A percentile compares a stretch with the other conserved stretches of the same genome.
Evolutionary conservation across 768 basidiomycete species (phyloP).

Genomic region (Symmetrospora coprosmae): DNA sequence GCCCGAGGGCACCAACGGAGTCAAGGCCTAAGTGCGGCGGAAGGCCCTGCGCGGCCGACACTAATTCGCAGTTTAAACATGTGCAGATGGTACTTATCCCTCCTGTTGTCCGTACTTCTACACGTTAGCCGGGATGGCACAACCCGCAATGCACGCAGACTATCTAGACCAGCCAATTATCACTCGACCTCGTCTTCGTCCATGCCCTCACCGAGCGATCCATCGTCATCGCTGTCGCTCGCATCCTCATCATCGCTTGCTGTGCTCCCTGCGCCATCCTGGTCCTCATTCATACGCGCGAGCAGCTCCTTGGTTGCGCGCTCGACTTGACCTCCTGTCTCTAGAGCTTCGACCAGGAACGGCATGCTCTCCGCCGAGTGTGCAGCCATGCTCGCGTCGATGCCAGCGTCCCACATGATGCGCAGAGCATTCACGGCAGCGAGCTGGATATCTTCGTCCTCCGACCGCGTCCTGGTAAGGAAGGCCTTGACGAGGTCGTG

Average conservation of each 20-base stretch:
- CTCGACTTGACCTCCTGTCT: slow-evolving; percentile 29
- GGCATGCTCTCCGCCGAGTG: slow-evolving; percentile 29
- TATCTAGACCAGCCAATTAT: no score
- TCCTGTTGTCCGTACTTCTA: no score
- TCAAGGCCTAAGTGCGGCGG: no score
- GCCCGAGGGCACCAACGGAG: no score
- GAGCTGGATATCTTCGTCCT: slow-evolving; percentile 55
- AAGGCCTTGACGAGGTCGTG: slow-evolving; percentile 69
- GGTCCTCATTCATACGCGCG: background rate
- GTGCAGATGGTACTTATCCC: background rate
- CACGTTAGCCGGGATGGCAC: no score
- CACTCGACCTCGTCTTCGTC: background rate
- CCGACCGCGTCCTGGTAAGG: slow-evolving; percentile 78
- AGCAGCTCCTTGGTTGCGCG: slow-evolving; percentile 25
- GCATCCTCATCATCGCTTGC: background rate
- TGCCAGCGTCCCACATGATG: slow-evolving; percentile 49
- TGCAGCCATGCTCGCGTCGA: slow-evolving; percentile 26
- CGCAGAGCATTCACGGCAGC: slow-evolving; percentile 55
- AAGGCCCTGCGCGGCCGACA: no score
- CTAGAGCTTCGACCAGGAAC: slow-evolving; percentile 29
- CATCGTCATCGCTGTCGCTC: background rate
- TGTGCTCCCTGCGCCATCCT: background rate
- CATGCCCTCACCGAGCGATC: no score
- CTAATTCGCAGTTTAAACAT: background rate
- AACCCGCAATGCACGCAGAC: no score